Evolutionary conservation across 2,329 filamentous ascomycete species (phyloP).

Genomic region (Fusarium secorum): DNA sequence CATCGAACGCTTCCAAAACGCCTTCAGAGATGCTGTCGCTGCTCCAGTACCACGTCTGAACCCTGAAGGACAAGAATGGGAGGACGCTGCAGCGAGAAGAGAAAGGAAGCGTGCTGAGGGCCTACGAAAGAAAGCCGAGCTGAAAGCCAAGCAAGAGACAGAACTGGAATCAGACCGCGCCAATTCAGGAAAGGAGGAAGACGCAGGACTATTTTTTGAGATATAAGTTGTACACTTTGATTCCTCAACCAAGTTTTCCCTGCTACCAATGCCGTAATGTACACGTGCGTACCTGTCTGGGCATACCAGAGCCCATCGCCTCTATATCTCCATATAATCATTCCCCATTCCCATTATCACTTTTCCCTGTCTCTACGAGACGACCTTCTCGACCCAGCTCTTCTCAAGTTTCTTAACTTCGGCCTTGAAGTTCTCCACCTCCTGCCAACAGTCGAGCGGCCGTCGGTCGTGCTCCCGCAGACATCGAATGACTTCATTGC

Average conservation of each 20-base stretch:
- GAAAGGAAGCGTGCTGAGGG: conserved; percentile 67
- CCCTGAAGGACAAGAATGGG: conserved; percentile 58
- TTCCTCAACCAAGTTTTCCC: conserved; percentile 45
- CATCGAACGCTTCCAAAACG: conserved; percentile 68
- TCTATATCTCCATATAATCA: conserved; percentile 32
- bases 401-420: conserved; percentile 88
- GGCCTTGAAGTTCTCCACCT: conserved; percentile 89
- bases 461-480: conserved; percentile 84
- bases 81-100: conserved; percentile 59
- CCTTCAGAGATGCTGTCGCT: conserved; percentile 53
- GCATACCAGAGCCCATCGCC: conserved; percentile 19
- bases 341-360: conserved; percentile 3
- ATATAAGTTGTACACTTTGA: conserved; percentile 41
- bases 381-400: conserved; percentile 85
- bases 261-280: conserved; percentile 46
- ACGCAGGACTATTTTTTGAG: conserved; percentile 32
- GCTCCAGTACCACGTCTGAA: conserved; percentile 39
- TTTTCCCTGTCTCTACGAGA: conserved; percentile 50
- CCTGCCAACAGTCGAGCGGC: conserved; percentile 92
- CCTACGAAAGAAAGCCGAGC: conserved; percentile 59
- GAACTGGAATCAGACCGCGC: conserved; percentile 7
- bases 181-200: conserved; percentile 28
- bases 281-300: conserved; percentile 38
- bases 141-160: conserved; percentile 40
- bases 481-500: conserved; percentile 79